Evolutionary conservation across 2,329 filamentous ascomycete genomes (phyloP).

Genomic region (Ceratocystiopsis minuta): DNA sequence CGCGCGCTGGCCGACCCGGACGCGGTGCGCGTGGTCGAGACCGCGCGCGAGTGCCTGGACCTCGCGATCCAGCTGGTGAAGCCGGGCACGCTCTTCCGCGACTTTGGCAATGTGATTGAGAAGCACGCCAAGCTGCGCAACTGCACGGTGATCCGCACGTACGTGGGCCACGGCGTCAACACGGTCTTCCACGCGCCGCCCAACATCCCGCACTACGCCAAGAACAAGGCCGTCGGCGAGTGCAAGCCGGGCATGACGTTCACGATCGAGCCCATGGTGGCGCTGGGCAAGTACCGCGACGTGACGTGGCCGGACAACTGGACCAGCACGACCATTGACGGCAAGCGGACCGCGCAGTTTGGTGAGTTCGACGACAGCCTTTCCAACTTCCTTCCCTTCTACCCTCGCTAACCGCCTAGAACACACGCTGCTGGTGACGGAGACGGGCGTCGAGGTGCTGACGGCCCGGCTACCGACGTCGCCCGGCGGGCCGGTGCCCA

Average conservation of each 20-base stretch:
- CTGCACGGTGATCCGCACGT: conserved; percentile 87
- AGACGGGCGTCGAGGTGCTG: conserved; percentile 66
- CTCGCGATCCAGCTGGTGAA: conserved; percentile 82
- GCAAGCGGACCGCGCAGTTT: conserved; percentile 81
- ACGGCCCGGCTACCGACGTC: conserved; percentile 57
- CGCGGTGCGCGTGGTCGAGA: conserved; percentile 76
- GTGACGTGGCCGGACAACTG: conserved; percentile 98
- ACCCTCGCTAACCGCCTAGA: conserved; percentile 25
- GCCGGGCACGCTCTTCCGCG: conserved; percentile 79
- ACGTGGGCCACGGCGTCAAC: conserved; percentile 93
- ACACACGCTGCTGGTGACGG: conserved; percentile 70
- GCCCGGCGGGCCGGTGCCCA: conserved; percentile 55
- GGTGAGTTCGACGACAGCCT: conserved; percentile 47
- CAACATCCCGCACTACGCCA: conserved; percentile 91
- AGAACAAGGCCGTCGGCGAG: conserved; percentile 91
- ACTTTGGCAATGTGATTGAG: conserved; percentile 89
- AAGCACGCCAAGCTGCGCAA: conserved; percentile 73
- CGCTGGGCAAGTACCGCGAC: conserved; percentile 74
- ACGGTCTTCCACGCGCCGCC: conserved; percentile 83
- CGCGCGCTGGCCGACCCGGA: conserved; percentile 71
- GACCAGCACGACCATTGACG: conserved; percentile 88
- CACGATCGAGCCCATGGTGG: conserved; percentile 98
- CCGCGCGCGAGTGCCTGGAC: conserved; percentile 76
- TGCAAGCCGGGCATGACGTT: conserved; percentile 97
- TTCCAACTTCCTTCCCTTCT: background rate